Conservation (phyloP, 345 rosid species). For the Syzygium aqueum region DNA sequence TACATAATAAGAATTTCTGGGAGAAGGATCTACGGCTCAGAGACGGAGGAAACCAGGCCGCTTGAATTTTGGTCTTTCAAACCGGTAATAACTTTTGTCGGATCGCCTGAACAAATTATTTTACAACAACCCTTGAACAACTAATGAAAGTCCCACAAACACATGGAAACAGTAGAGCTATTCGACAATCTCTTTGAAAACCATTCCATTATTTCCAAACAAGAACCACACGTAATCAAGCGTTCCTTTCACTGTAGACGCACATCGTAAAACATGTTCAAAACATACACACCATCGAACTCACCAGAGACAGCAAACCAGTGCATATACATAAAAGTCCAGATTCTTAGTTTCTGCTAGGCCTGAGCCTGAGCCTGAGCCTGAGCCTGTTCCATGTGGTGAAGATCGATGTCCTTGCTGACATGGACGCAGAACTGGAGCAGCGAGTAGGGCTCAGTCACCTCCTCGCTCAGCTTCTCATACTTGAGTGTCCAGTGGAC, state of each 20-base stretch:
- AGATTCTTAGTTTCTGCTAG: background rate
- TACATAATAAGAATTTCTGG: too few relatives aligned
- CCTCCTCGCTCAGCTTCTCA: conserved; percentile 7
- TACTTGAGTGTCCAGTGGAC: background rate
- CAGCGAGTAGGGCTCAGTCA: background rate
- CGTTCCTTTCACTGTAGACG: background rate
- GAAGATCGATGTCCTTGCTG: conserved; percentile 18
- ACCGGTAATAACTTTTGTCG: background rate
- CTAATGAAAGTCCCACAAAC: background rate
- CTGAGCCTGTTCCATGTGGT: conserved; percentile 4
- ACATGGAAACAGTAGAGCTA: background rate
- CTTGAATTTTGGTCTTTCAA: too few relatives aligned
- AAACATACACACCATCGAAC: background rate
- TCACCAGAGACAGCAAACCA: background rate
- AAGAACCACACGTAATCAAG: background rate
- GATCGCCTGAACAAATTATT: background rate
- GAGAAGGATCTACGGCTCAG: too few relatives aligned
- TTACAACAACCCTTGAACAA: background rate
- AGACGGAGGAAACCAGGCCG: too few relatives aligned
- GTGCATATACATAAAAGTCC: background rate
- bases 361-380: background rate
- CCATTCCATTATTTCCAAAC: background rate
- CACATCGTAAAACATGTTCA: background rate
- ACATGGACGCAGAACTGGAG: background rate
- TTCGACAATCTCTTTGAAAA: background rate